Evolutionary conservation across 2,329 filamentous ascomycete genomes (phyloP).

Genomic region (Phyllosticta paracitricarpa): DNA sequence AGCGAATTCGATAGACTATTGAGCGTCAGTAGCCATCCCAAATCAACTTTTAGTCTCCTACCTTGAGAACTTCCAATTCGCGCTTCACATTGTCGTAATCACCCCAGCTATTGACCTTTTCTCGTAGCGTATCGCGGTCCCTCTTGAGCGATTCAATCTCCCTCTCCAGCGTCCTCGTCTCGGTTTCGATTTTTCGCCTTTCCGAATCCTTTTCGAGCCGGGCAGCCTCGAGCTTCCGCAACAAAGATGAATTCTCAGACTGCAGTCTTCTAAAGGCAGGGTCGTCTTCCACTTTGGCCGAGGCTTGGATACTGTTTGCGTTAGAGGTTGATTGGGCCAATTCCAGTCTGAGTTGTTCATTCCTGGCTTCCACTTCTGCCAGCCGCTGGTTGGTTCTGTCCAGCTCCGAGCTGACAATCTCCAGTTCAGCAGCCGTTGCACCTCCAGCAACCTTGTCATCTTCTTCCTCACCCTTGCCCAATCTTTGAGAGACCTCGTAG

Average conservation of each 20-base stretch:
- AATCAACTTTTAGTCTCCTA: slow-evolving; percentile 17
- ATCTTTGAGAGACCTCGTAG: slow-evolving; percentile 88
- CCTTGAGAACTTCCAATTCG: slow-evolving; percentile 87
- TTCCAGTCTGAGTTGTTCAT: slow-evolving; percentile 85
- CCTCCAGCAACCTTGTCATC: slow-evolving; percentile 47
- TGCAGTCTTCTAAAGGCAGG: slow-evolving; percentile 78
- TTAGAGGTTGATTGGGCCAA: slow-evolving; percentile 80
- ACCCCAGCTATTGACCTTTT: slow-evolving; percentile 76
- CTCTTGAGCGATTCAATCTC: slow-evolving; percentile 64
- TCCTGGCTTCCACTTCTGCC: slow-evolving; percentile 84
- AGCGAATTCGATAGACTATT: slow-evolving; percentile 82
- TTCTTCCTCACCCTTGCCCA: slow-evolving; percentile 64
- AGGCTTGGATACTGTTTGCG: slow-evolving; percentile 47
- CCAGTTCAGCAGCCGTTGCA: slow-evolving; percentile 79
- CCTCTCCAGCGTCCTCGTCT: slow-evolving; percentile 68
- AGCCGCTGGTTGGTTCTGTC: slow-evolving; percentile 80
- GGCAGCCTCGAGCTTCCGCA: slow-evolving; percentile 76
- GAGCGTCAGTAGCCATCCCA: slow-evolving; percentile 12
- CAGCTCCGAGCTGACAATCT: slow-evolving; percentile 84
- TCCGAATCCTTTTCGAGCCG: slow-evolving; percentile 76
- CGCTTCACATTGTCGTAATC: slow-evolving; percentile 97
- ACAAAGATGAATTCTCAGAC: slow-evolving; percentile 84
- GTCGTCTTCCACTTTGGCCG: slow-evolving; percentile 69
- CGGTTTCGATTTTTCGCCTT: slow-evolving; percentile 65
- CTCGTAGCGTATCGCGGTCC: slow-evolving; percentile 70